Base-by-base conservation (phyloP, 306 rosid genomes). In the Begonia peltatifolia region DNA sequence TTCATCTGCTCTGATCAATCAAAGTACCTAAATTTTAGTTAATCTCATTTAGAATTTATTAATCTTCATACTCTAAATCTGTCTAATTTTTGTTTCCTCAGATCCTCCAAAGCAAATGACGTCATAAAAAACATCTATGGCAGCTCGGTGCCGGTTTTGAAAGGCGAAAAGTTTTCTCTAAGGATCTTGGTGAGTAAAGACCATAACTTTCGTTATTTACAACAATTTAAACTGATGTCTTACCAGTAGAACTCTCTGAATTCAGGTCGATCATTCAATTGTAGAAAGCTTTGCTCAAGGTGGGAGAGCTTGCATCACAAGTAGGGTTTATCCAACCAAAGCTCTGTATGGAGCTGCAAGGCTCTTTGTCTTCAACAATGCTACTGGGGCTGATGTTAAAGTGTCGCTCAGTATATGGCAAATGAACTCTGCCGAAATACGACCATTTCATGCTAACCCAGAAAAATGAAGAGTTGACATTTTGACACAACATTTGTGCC, bases 281-380 rank as follows among this genome's bases (percentile, higher is more conserved):
- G 74, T 90, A 16, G 97, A 90, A 74, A 82, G 87, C 75, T 90
- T 80, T 71, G 94, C 71, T 41, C 97, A 82, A 80, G 95, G 94
- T 41, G 97, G 97, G 69, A 78, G 97, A 66, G 76, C 82, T 1
- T 68, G 82, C 54, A 74, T 85, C 44, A 62, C 97, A 52, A 74
- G 90, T 0, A 14, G 97, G 15, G 90, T 85, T 42, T 90, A 90
- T 72, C 97, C 97, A 14, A 90, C 97, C 25, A 77, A 59, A 53
- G 97, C 97, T 57, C 80, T 90, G 46, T 90, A 90, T 57, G 94
- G 90, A 30, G 83, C 90, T 15, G 87, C 97, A 25, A 54, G 77
- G 46, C 46, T 90, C 38, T 85, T 85, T 64, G 15, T 81, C 46
- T 90, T 90, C 79, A 90, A 90, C 81, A 78, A 90, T 60, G 97